These are phyloP conservation scores for Blastosporella zonata DNA, from an alignment of 1,284 basidiomycete genomes.

Conservation along the genomic window DNA sequence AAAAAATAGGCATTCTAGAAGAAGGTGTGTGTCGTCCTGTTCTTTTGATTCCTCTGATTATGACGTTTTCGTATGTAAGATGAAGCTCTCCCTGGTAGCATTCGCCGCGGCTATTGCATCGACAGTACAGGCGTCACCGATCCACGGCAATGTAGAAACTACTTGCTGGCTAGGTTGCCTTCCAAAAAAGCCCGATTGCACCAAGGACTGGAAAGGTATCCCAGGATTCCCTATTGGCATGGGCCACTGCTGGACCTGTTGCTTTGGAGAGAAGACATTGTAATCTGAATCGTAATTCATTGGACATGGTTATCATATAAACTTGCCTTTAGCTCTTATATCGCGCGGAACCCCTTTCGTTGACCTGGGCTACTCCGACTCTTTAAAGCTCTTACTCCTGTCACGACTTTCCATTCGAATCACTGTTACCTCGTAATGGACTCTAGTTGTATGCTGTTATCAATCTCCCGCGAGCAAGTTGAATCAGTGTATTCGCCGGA, in stretches of 20 bases:
- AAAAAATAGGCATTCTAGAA: too few relatives aligned
- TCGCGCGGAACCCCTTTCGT: too few relatives aligned
- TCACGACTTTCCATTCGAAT: too few relatives aligned
- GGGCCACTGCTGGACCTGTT: constrained; percentile 1
- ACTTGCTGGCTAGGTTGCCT: constrained; percentile 3
- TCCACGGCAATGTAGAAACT: not conserved
- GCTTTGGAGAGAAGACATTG: not conserved
- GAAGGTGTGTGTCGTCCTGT: not conserved
- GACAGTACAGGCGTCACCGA: not conserved
- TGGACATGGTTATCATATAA: not conserved
- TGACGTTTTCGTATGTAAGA: not conserved
- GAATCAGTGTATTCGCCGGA: too few relatives aligned
- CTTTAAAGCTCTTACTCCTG: too few relatives aligned
- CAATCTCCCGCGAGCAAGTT: too few relatives aligned
- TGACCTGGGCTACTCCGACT: too few relatives aligned
- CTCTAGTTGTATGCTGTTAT: too few relatives aligned
- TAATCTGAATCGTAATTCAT: not conserved
- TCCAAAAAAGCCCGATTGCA: not conserved
- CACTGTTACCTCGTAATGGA: too few relatives aligned
- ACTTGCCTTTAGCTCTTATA: too few relatives aligned
- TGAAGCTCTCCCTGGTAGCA: not conserved
- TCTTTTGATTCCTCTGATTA: not conserved
- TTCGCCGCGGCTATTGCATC: not conserved
- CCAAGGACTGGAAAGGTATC: not conserved
- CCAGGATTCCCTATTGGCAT: constrained; percentile 4